These are phyloP conservation scores for Clitopilus hobsonii DNA, from an alignment of 768 basidiomycete genomes.

Conservation along the genomic window DNA sequence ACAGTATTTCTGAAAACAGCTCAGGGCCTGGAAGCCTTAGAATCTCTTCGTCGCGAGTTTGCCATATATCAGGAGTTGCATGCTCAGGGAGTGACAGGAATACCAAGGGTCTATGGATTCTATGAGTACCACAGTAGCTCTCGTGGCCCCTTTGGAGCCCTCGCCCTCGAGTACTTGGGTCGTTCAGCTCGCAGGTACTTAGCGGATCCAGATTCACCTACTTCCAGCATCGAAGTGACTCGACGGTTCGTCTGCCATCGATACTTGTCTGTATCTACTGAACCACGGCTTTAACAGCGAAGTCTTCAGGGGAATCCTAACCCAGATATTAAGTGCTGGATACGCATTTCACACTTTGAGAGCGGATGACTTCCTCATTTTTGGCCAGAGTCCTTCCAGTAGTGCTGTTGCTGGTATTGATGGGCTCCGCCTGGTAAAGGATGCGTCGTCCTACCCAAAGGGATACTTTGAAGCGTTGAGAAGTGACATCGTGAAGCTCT, in stretches of 20 bases:
- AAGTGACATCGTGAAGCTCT: too few species aligned
- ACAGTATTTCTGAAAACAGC: background rate
- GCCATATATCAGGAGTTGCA: background rate
- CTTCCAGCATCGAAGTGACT: too few species aligned
- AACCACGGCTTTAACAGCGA: too few species aligned
- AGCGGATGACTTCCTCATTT: background rate
- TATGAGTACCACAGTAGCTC: background rate
- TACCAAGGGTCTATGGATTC: background rate
- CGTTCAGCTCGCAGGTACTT: background rate
- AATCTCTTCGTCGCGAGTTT: background rate
- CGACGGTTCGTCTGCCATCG: too few species aligned
- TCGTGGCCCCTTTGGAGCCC: background rate
- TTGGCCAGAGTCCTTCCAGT: background rate
- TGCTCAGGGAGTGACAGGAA: background rate
- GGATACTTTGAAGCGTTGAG: too few species aligned
- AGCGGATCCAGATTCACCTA: background rate
- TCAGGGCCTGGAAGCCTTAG: background rate
- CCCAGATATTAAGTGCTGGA: background rate
- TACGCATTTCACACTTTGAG: background rate
- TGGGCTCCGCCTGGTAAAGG: too few species aligned
- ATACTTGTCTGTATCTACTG: too few species aligned
- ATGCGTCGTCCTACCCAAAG: too few species aligned
- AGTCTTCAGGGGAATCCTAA: background rate
- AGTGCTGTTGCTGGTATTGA: background rate
- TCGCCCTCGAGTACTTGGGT: background rate